A percentile compares a stretch with the other conserved stretches of the same genome.
phyloP scores from a whole-genome alignment of 352 stramenopile genomes.

The Globisporangium takayamanum region DNA sequence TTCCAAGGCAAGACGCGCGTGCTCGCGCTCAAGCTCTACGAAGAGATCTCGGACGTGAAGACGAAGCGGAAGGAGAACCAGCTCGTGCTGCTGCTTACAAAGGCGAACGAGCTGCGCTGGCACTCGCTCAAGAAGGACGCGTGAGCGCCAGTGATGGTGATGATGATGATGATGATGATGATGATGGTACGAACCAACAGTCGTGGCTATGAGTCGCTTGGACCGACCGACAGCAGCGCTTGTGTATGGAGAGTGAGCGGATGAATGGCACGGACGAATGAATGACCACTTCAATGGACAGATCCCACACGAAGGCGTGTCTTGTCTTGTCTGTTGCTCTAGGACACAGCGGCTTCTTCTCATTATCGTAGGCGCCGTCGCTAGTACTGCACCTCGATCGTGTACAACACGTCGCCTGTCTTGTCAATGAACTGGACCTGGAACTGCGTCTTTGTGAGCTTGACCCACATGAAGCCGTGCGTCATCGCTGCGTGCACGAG shows the following conservation, averaged over 20 bases:
- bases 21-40: slow-evolving; percentile 68
- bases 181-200: too few species aligned
- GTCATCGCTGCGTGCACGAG: slow-evolving; percentile 77
- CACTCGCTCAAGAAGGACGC: slow-evolving; percentile 81
- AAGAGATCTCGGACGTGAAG: slow-evolving; percentile 75
- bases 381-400: slow-evolving; percentile 61
- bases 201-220: too few species aligned
- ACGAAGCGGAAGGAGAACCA: slow-evolving; percentile 79
- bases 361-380: background rate
- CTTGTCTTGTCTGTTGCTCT: too few species aligned
- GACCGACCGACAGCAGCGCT: background rate
- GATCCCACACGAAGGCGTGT: too few species aligned
- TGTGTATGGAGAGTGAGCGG: too few species aligned
- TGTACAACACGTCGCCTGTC: slow-evolving; percentile 68
- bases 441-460: slow-evolving; percentile 59
- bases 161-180: background rate
- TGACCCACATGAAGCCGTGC: slow-evolving; percentile 82
- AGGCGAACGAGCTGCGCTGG: slow-evolving; percentile 76
- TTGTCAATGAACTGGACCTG: slow-evolving; percentile 72
- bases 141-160: slow-evolving; percentile 6
- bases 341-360: background rate
- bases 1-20: slow-evolving; percentile 68
- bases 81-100: slow-evolving; percentile 70
- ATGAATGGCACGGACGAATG: too few species aligned
- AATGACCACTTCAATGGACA: too few species aligned